phyloP scores from a whole-genome alignment of 2,329 filamentous ascomycete species.

The Colletotrichum melonis region DNA sequence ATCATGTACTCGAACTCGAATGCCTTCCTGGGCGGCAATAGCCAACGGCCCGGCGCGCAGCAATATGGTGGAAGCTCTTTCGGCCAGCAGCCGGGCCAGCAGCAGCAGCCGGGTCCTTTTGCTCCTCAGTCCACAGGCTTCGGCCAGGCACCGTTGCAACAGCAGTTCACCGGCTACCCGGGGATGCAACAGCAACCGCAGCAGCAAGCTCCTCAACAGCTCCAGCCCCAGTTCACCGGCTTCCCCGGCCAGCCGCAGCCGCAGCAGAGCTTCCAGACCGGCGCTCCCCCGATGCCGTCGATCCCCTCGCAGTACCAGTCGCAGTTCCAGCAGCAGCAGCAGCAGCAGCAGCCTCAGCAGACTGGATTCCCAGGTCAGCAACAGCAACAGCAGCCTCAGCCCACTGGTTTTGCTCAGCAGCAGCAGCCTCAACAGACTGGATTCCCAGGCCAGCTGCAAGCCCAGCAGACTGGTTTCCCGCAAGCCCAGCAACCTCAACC shows the following conservation, averaged over 20 bases:
- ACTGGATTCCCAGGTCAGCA: constrained; percentile 57
- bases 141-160: constrained; percentile 64
- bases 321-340: constrained; percentile 60
- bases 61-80: constrained; percentile 65
- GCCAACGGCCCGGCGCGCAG: constrained; percentile 76
- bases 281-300: constrained; percentile 68
- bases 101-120: constrained; percentile 65
- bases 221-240: constrained; percentile 60
- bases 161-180: constrained; percentile 72
- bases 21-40: constrained; percentile 85
- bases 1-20: constrained; percentile 92
- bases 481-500: constrained; percentile 54
- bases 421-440: constrained; percentile 50
- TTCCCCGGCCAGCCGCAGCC: constrained; percentile 54
- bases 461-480: constrained; percentile 57
- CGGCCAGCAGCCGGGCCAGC: constrained; percentile 55
- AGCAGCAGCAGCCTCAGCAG: constrained; percentile 56
- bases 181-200: constrained; percentile 67
- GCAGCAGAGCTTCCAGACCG: constrained; percentile 72
- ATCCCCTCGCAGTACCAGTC: constrained; percentile 71
- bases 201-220: constrained; percentile 70
- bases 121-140: constrained; percentile 71
- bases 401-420: constrained; percentile 57
- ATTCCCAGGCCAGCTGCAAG: constrained; percentile 56
- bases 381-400: constrained; percentile 54